Base-by-base conservation (phyloP, 2,329 filamentous ascomycete genomes). In the Epichloe bromicola region DNA sequence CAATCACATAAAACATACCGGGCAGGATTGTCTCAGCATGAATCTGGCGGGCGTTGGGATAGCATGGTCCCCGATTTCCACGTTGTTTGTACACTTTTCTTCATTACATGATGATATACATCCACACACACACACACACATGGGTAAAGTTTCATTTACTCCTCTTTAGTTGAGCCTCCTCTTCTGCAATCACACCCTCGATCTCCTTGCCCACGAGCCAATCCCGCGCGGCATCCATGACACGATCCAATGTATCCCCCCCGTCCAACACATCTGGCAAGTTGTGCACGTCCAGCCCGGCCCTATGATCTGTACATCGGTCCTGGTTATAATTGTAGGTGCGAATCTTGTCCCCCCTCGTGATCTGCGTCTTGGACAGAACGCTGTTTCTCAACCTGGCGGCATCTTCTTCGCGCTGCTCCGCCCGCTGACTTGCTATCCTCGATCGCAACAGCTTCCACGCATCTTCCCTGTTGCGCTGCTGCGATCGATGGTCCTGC, bases 401-500 rank as follows among this genome's bases (percentile, higher is more conserved):
- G 30, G 90, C 78, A 64, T 91, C 82, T 59, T 88, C 87, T 66
- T 98, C 91, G 34, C 88, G 79, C 56, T 84, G 83, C 64, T 95
- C 90, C 45, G 89, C 78, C 52, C 85, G 77, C 60, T 79, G 75
- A 67, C 93, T 85, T 2, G 90, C 93, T 19, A 97, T 72, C 48
- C 86, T 83, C 14, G 88, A 85, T 20, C 90, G 82, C 52, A 98
- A 72, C 45, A 98, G 63, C 58, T 82, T 78, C 90, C 93, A 96
- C 1, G 93, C 93, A 54, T 82, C 82, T 54, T 89, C 85, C 43
- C 90, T 80, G 68, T 98, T 98, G 57, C 87, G 81, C 59, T 87
- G 82, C 70, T 98, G 93, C 42, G 88, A 95, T 50, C 93, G 80
- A 49, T 83, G 84, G 65, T 98, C 93, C 67, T 98, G 93, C 77